Evolutionary conservation across 345 rosid genomes (phyloP).

Genomic region (Corchorus capsularis): DNA sequence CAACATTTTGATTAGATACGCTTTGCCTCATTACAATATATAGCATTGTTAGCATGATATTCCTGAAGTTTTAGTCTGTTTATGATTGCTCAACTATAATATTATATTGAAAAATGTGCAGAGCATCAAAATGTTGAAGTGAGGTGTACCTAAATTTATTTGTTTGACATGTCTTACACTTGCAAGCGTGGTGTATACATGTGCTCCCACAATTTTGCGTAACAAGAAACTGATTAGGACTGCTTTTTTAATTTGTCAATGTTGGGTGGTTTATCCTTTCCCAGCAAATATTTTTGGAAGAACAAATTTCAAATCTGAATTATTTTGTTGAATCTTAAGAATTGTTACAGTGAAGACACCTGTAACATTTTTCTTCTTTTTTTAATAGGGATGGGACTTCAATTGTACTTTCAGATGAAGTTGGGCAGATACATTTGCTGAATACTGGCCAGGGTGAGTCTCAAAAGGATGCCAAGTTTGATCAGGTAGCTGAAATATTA

Average conservation of each 20-base stretch:
- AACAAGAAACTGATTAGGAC: conserved; percentile 4
- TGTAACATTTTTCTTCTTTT: conserved; percentile 1
- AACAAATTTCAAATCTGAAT: background rate
- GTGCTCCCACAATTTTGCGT: background rate
- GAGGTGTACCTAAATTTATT: background rate
- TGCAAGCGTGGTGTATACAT: background rate
- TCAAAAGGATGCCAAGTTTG: conserved; percentile 90
- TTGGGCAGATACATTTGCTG: conserved; percentile 92
- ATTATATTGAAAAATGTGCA: background rate
- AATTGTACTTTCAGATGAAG: conserved; percentile 97
- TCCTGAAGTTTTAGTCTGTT: conserved; percentile 1
- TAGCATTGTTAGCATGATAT: conserved; percentile 4
- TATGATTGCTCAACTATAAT: background rate
- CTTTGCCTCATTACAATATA: background rate
- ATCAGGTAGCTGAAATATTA: conserved; percentile 62
- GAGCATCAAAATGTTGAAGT: background rate
- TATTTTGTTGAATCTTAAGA: conserved; percentile 6
- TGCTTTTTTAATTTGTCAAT: conserved; percentile 5
- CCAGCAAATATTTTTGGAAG: background rate
- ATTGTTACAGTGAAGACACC: background rate
- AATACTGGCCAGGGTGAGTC: conserved; percentile 99
- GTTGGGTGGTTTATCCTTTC: conserved; percentile 20
- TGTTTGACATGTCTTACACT: background rate
- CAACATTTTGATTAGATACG: background rate
- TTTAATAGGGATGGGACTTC: conserved; percentile 92